phyloP scores from a whole-genome alignment of 2,329 filamentous ascomycete genomes.

The Venturiaceae sp. region DNA sequence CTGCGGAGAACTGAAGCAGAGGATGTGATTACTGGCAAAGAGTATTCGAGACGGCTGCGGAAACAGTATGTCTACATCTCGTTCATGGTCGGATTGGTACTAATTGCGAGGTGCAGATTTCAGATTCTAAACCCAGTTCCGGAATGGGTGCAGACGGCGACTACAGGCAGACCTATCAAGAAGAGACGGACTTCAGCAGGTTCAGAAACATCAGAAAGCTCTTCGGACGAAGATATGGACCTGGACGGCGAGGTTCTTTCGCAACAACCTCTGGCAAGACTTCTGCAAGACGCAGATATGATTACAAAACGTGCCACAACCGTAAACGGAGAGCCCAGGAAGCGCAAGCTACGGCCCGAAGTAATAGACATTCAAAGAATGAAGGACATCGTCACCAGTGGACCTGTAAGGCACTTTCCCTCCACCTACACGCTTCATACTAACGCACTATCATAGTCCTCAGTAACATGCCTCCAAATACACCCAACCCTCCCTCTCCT shows the following conservation, averaged over 20 bases:
- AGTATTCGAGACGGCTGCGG: conserved; percentile 73
- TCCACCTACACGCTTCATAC: background rate
- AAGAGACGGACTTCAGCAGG: conserved; percentile 34
- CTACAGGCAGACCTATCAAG: conserved; percentile 30
- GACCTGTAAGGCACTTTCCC: conserved; percentile 45
- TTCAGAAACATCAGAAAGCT: conserved; percentile 8
- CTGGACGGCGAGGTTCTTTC: conserved; percentile 23
- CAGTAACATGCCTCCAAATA: conserved; percentile 77
- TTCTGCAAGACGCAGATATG: conserved; percentile 51
- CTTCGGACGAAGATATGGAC: conserved; percentile 42
- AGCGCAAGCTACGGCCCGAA: conserved; percentile 71
- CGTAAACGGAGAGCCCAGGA: conserved; percentile 36
- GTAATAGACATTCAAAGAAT: conserved; percentile 83
- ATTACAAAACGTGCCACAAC: conserved; percentile 46
- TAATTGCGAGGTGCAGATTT: conserved; percentile 25
- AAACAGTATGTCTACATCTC: conserved; percentile 52
- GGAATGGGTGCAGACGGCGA: conserved; percentile 45
- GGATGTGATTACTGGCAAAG: conserved; percentile 75
- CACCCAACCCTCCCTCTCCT: conserved; percentile 83
- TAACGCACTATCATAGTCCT: conserved; percentile 36
- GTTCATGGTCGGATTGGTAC: background rate
- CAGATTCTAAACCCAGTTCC: conserved; percentile 46
- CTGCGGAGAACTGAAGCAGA: conserved; percentile 71
- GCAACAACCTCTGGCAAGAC: conserved; percentile 7
- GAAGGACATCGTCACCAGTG: conserved; percentile 71